Conservation (phyloP, 108 stramenopile species). For the Skeletonema costatum region DNA sequence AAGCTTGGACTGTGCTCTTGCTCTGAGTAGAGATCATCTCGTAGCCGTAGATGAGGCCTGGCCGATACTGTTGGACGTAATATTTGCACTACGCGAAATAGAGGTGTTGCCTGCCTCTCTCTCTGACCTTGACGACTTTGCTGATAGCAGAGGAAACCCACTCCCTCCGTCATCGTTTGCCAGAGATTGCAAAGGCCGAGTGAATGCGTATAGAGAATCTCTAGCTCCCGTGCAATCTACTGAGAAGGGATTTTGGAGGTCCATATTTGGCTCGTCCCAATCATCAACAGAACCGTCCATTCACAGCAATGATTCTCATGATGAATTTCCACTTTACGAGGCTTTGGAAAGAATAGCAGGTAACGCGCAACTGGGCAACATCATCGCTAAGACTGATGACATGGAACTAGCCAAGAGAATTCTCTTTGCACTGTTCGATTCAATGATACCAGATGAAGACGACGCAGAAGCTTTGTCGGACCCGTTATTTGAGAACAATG, state of each 20-base stretch:
- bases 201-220: conserved; percentile 60
- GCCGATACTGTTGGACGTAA: conserved; percentile 66
- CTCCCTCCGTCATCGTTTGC: conserved; percentile 72
- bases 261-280: conserved; percentile 42
- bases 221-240: conserved; percentile 25
- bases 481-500: conserved; percentile 73
- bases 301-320: conserved; percentile 3
- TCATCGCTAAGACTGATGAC: conserved; percentile 59
- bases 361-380: conserved; percentile 61
- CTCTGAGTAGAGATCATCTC: conserved; percentile 62
- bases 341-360: conserved; percentile 53
- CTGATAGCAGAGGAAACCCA: conserved; percentile 79
- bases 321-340: conserved; percentile 43
- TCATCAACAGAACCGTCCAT: conserved; percentile 5
- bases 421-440: conserved; percentile 52
- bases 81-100: conserved; percentile 76
- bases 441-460: conserved; percentile 53
- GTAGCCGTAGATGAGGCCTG: conserved; percentile 57
- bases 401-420: conserved; percentile 52
- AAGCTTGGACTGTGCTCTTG: conserved; percentile 68
- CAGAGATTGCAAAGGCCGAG: conserved; percentile 45
- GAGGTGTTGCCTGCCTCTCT: conserved; percentile 70
- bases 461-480: conserved; percentile 29
- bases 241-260: conserved; percentile 48
- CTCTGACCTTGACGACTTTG: conserved; percentile 84